Conservation (phyloP, 1,284 basidiomycete species). For the Ceratobasidium sp. region DNA sequence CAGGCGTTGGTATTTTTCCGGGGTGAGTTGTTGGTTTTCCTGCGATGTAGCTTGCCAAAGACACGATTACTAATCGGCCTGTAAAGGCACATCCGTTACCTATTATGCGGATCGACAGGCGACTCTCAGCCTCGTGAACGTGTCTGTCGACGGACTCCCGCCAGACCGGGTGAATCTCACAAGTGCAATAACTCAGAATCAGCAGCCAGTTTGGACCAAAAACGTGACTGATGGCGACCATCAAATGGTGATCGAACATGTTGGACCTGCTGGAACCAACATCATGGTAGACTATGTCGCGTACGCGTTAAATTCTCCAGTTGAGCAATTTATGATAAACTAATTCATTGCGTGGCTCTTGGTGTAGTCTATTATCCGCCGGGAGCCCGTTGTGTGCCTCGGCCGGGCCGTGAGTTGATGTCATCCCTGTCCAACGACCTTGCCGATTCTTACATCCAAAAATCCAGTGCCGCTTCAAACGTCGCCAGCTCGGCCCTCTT, state of each 20-base stretch:
- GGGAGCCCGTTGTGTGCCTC: background rate
- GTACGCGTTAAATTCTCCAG: background rate
- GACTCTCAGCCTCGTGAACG: background rate
- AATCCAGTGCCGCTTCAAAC: constrained; percentile 12
- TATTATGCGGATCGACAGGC: constrained; percentile 21
- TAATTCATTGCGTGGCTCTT: background rate
- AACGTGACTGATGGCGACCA: constrained; percentile 37
- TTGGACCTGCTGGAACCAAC: background rate
- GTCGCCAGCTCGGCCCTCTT: constrained; percentile 11
- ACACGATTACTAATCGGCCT: background rate
- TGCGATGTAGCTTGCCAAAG: background rate
- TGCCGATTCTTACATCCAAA: background rate
- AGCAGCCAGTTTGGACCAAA: constrained; percentile 35
- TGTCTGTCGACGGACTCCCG: constrained; percentile 13
- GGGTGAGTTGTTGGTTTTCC: background rate
- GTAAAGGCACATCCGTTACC: constrained; percentile 8
- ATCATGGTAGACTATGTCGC: constrained; percentile 41
- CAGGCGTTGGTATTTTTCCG: constrained; percentile 25
- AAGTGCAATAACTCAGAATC: background rate
- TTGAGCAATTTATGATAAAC: background rate
- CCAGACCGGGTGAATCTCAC: constrained; percentile 21
- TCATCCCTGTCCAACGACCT: background rate
- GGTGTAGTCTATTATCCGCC: background rate
- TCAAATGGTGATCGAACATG: constrained; percentile 35
- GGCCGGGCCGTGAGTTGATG: constrained; percentile 4